Conservation (phyloP, 176 grass and related monocot species). For the Typha latifolia region DNA sequence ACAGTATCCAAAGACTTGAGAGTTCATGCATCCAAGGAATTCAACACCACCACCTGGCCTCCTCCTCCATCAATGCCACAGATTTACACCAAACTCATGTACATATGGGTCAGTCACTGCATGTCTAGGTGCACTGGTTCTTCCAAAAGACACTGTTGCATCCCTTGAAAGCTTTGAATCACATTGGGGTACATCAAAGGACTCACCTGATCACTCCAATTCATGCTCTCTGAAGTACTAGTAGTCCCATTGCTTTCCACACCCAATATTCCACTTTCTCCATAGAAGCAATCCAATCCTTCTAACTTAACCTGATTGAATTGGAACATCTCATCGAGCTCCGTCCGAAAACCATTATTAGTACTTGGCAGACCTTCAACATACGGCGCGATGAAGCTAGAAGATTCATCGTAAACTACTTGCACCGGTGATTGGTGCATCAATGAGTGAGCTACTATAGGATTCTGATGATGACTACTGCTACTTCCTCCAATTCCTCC, state of each 20-base stretch:
- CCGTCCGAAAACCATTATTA: too few species aligned
- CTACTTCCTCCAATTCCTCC: slow-evolving; percentile 28
- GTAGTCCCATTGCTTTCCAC: not conserved
- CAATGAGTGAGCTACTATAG: too few species aligned
- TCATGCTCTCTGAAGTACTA: slow-evolving; percentile 1
- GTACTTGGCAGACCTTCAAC: too few species aligned
- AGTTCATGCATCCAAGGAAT: too few species aligned
- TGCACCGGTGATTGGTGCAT: slow-evolving; percentile 12
- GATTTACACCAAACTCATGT: slow-evolving; percentile 52
- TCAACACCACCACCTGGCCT: too few species aligned
- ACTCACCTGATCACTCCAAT: slow-evolving; percentile 45
- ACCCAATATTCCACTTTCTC: not conserved
- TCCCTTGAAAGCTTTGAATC: slow-evolving; percentile 43
- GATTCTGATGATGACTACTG: not conserved
- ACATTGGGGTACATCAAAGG: slow-evolving; percentile 42
- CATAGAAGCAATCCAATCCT: slow-evolving; percentile 49
- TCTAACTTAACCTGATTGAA: slow-evolving; percentile 74
- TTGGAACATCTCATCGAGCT: slow-evolving; percentile 62
- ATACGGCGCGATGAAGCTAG: slow-evolving; percentile 19
- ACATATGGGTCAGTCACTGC: slow-evolving; percentile 27
- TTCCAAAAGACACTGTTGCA: slow-evolving; percentile 40
- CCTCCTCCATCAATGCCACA: slow-evolving; percentile 37
- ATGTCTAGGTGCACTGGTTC: slow-evolving; percentile 47
- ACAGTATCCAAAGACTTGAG: too few species aligned
- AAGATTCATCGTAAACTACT: slow-evolving; percentile 34